Evolutionary conservation across 2,329 filamentous ascomycete genomes (phyloP).

Genomic region (Trichoderma sp.): DNA sequence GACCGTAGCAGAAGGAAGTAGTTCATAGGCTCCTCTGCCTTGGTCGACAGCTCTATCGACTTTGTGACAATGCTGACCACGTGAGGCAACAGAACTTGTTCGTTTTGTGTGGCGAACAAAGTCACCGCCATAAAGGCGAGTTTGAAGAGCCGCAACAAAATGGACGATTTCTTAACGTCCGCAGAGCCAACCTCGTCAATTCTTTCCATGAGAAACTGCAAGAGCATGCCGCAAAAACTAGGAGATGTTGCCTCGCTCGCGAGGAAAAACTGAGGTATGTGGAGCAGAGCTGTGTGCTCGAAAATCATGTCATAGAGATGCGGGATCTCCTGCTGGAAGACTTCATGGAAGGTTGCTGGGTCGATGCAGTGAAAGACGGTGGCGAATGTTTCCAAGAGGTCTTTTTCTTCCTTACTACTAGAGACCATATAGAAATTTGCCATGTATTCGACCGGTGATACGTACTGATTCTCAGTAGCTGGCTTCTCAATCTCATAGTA

Average conservation of each 20-base stretch:
- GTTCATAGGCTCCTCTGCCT: conserved; percentile 96
- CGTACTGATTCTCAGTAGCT: conserved; percentile 66
- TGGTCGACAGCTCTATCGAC: conserved; percentile 93
- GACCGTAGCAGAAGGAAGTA: conserved; percentile 93
- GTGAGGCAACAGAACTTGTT: conserved; percentile 90
- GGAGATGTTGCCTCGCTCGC: conserved; percentile 98
- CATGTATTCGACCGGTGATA: conserved; percentile 86
- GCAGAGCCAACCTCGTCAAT: conserved; percentile 92
- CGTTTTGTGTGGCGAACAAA: conserved; percentile 89
- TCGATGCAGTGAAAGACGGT: conserved; percentile 99
- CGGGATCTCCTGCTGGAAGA: conserved; percentile 96
- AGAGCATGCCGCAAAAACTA: conserved; percentile 95
- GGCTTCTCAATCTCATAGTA: conserved; percentile 93
- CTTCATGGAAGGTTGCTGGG: conserved; percentile 95
- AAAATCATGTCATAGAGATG: conserved; percentile 97
- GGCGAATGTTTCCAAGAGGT: conserved; percentile 93
- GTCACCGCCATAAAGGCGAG: conserved; percentile 99
- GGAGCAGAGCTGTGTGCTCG: conserved; percentile 87
- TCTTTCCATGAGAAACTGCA: conserved; percentile 95
- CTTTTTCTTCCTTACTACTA: conserved; percentile 94
- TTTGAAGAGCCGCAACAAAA: conserved; percentile 92
- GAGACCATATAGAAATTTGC: conserved; percentile 93
- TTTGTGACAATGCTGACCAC: conserved; percentile 97
- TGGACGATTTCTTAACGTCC: conserved; percentile 88
- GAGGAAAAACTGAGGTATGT: conserved; percentile 96